Conservation (phyloP, 2,329 filamentous ascomycete species). For the Trichoderma semiorbis region DNA sequence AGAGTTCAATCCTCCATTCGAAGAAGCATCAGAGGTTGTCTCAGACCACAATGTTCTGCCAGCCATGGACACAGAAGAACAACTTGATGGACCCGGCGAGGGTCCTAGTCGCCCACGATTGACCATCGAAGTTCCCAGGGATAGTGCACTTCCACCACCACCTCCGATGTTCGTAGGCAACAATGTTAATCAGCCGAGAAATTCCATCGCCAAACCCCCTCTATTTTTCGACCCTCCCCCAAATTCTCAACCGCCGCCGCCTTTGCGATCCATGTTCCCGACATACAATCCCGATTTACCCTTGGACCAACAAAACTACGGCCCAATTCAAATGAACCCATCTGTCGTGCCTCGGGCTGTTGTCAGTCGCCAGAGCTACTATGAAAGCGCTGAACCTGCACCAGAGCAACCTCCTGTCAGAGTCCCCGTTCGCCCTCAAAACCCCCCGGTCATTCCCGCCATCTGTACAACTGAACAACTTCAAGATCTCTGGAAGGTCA, state of each 20-base stretch:
- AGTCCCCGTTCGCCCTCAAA: constrained; percentile 31
- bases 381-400: constrained; percentile 24
- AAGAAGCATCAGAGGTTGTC: constrained; percentile 23
- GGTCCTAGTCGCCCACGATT: constrained; percentile 30
- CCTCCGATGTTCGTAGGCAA: constrained; percentile 48
- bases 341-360: constrained; percentile 60
- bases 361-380: constrained; percentile 63
- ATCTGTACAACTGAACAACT: constrained; percentile 60
- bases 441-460: constrained; percentile 45
- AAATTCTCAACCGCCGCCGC: constrained; percentile 32
- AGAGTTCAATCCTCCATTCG: constrained; percentile 31
- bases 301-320: constrained; percentile 67
- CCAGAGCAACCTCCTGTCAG: constrained; percentile 21
- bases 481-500: constrained; percentile 63
- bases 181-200: constrained; percentile 49
- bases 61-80: constrained; percentile 15
- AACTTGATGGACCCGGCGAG: neutral
- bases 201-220: constrained; percentile 56
- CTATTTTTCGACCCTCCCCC: constrained; percentile 34
- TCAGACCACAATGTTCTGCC: constrained; percentile 17
- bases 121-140: constrained; percentile 41
- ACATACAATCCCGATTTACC: constrained; percentile 66
- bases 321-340: constrained; percentile 62
- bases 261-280: constrained; percentile 71
- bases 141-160: constrained; percentile 51